Conservation (phyloP, 768 basidiomycete genomes). For the Collybia mongolica region DNA sequence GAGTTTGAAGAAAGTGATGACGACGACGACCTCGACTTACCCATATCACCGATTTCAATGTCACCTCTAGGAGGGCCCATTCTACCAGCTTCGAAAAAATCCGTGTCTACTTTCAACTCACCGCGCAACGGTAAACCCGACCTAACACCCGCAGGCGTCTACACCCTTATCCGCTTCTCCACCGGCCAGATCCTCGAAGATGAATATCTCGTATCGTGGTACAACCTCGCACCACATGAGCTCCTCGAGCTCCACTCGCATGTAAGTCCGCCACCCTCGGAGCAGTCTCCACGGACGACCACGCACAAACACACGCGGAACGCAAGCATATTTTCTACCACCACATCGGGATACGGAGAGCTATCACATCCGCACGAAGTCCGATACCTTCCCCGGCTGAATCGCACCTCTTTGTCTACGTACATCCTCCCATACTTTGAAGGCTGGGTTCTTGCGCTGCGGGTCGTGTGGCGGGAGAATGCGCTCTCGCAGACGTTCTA, state of each 20-base stretch:
- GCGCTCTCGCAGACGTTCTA: constrained; percentile 6
- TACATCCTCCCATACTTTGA: constrained; percentile 65
- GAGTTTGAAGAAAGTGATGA: constrained; percentile 12
- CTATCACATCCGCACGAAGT: not conserved
- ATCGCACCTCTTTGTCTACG: constrained; percentile 18
- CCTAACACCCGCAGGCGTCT: constrained; percentile 14
- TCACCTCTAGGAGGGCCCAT: not conserved
- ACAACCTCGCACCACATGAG: constrained; percentile 59
- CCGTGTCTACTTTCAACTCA: constrained; percentile 3
- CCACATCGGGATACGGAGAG: not conserved
- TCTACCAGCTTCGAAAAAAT: not conserved
- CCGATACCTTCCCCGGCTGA: constrained; percentile 25
- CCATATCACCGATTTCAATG: not conserved
- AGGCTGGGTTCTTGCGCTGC: constrained; percentile 49
- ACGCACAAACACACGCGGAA: constrained; percentile 5
- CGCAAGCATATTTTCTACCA: constrained; percentile 5
- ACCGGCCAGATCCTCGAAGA: constrained; percentile 74
- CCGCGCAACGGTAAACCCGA: constrained; percentile 8
- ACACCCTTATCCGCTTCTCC: constrained; percentile 61
- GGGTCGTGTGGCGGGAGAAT: constrained; percentile 34
- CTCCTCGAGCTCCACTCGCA: constrained; percentile 64
- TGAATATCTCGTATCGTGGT: constrained; percentile 54
- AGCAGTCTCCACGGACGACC: not conserved
- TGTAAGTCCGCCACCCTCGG: not conserved
- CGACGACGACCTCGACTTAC: not conserved